Base-by-base conservation (phyloP, 1,284 basidiomycete species). In the Mycena sp. region DNA sequence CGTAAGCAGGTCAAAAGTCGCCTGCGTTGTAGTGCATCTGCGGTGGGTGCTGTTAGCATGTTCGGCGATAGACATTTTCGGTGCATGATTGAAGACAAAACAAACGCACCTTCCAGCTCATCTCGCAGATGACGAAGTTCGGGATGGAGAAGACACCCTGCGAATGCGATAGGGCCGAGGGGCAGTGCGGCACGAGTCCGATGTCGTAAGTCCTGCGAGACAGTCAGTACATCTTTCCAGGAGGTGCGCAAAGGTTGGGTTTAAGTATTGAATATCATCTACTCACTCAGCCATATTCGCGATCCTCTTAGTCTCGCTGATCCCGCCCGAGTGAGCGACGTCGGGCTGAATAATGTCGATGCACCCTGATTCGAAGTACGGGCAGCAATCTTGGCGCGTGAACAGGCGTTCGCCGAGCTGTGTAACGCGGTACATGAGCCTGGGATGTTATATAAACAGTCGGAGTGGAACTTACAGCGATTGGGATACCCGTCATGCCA, bases 281-380 rank as follows among this genome's bases (percentile, higher is more conserved):
- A 49, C 59, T 6, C 25, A 67, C 77, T 93, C 90, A 1, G 88
- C 86, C 75, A 93, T 81, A 32, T 81, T 82, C 6, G 91, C 89
- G 44, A 93, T 90, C 58, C 87, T 84, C 61, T 85, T 82, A 11
- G 90, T 80, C 73, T 93, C 91, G 59, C 87, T 88, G 71, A 93
- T 92, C n/a, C 90, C 90, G 23, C 88, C 88, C 41, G 86, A 87
- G 70, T 90, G 88, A 0, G 85, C 79, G 30, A 88, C 87, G 72
- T 92, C 91, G n/a, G 91, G 90, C 72, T 92, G 90, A 4, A 87
- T 87, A 62, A 92, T 89, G 69, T 92, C 90, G 56, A 89, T 81
- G 12, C 87, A 88, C n/a, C 89, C 82, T 29, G 81, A 79, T 71
- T 92, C 89, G 30, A 90, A 77, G 76, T 90, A 92, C 0, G 90